Conservation (phyloP, 2,329 filamentous ascomycete genomes). For the Helicocarpus griseus region DNA sequence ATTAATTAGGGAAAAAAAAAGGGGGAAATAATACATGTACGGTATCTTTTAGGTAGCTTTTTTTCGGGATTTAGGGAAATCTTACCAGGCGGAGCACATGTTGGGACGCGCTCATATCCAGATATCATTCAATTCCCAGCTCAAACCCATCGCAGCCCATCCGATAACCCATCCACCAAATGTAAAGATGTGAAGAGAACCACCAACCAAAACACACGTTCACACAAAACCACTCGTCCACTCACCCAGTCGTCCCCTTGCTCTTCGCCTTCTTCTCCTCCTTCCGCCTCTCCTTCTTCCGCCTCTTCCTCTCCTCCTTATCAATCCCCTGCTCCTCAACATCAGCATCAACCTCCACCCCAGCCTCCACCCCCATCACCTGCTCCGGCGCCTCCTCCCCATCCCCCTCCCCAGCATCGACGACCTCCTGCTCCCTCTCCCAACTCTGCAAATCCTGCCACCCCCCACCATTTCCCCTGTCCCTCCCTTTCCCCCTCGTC, state of each 20-base stretch:
- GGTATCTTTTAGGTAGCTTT: too few species aligned
- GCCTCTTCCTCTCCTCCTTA: constrained; percentile 45
- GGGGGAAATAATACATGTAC: too few species aligned
- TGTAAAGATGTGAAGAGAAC: too few species aligned
- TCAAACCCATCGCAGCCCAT: too few species aligned
- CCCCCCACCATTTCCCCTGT: constrained; percentile 4
- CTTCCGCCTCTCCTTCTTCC: constrained; percentile 45
- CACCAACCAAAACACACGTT: neutral
- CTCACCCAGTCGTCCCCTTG: constrained; percentile 11
- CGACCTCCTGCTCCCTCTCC: constrained; percentile 31
- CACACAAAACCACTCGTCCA: neutral
- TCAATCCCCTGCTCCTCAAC: constrained; percentile 32
- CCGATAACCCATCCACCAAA: too few species aligned
- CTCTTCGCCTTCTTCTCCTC: constrained; percentile 34
- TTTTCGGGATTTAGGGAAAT: too few species aligned
- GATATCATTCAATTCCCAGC: too few species aligned
- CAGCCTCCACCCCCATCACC: constrained; percentile 22
- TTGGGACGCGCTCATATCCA: too few species aligned
- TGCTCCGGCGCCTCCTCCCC: constrained; percentile 15
- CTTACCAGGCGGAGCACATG: too few species aligned
- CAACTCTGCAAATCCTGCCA: constrained; percentile 23
- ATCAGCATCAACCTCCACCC: constrained; percentile 29
- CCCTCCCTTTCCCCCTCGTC: constrained; percentile 16
- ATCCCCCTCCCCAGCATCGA: constrained; percentile 19
- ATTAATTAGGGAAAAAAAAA: neutral